Conservation (phyloP, 768 basidiomycete species). For the Pleurotus djamor region DNA sequence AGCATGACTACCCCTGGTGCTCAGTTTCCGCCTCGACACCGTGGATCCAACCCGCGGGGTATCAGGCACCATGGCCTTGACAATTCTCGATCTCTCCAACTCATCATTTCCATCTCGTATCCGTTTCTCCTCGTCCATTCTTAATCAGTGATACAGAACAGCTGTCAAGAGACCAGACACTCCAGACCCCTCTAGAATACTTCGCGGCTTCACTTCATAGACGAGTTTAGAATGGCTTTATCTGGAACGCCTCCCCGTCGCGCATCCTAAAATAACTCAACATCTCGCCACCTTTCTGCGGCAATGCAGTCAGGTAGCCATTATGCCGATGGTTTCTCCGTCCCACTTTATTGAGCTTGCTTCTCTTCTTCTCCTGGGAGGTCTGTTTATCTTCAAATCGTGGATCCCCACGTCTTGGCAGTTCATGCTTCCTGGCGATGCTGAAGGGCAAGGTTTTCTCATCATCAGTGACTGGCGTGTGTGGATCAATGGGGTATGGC, state of each 20-base stretch:
- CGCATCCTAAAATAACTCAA: not conserved
- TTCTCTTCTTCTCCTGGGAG: not conserved
- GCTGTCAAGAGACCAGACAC: not conserved
- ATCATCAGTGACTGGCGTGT: not conserved
- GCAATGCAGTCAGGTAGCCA: not conserved
- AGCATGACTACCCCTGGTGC: not conserved
- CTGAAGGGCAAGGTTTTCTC: not conserved
- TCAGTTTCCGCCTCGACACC: not conserved
- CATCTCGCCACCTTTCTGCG: not conserved
- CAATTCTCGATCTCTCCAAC: too few relatives aligned
- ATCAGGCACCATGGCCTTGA: too few relatives aligned
- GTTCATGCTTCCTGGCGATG: not conserved
- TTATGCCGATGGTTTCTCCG: conserved; percentile 1
- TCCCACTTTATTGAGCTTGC: not conserved
- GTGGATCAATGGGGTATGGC: not conserved
- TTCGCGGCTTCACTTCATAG: not conserved
- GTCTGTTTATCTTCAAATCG: not conserved
- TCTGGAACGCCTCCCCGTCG: not conserved
- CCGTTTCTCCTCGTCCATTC: too few relatives aligned
- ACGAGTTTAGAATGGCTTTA: not conserved
- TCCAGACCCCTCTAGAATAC: not conserved
- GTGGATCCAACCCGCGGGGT: not conserved
- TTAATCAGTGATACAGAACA: too few relatives aligned
- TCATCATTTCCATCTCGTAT: too few relatives aligned
- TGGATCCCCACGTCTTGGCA: not conserved